phyloP scores from a whole-genome alignment of 371 early-diverging fungal species.

The Mucor saturninus region DNA sequence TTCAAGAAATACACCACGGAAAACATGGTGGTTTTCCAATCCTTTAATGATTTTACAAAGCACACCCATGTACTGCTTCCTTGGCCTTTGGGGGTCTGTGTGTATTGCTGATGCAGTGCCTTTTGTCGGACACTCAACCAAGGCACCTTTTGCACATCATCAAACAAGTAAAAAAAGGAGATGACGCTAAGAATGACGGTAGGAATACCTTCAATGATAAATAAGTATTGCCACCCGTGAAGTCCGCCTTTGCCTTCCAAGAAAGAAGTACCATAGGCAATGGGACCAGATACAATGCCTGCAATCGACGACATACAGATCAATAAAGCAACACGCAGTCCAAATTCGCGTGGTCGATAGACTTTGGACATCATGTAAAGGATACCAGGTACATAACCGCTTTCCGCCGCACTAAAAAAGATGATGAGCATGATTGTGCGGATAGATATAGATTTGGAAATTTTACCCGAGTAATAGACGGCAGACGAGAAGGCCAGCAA shows the following conservation, averaged over 20 bases:
- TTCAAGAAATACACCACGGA: slow-evolving; percentile 21
- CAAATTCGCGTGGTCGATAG: slow-evolving; percentile 32
- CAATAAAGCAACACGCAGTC: slow-evolving; percentile 31
- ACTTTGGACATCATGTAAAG: slow-evolving; percentile 34
- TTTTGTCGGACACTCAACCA: slow-evolving; percentile 40
- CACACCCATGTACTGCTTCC: slow-evolving; percentile 12
- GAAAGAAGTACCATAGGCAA: slow-evolving; percentile 41
- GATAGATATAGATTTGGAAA: neutral
- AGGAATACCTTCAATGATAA: slow-evolving; percentile 45
- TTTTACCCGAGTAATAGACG: slow-evolving; percentile 45
- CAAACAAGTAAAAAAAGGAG: slow-evolving; percentile 41
- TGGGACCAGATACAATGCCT: slow-evolving; percentile 37
- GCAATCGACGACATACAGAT: slow-evolving; percentile 33
- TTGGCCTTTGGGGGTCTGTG: neutral
- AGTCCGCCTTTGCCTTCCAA: slow-evolving; percentile 38
- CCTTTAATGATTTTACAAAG: slow-evolving; percentile 13
- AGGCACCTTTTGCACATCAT: slow-evolving; percentile 29
- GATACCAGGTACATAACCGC: slow-evolving; percentile 43
- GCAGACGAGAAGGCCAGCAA: slow-evolving; percentile 28
- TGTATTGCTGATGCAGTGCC: slow-evolving; percentile 20
- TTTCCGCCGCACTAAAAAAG: slow-evolving; percentile 32
- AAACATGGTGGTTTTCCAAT: slow-evolving; percentile 36
- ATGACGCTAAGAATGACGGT: slow-evolving; percentile 39
- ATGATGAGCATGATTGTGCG: neutral
- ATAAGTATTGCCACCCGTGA: slow-evolving; percentile 54